These are phyloP conservation scores for Centaurea solstitialis DNA, from an alignment of 129 eudicot species.

Conservation along the genomic window DNA sequence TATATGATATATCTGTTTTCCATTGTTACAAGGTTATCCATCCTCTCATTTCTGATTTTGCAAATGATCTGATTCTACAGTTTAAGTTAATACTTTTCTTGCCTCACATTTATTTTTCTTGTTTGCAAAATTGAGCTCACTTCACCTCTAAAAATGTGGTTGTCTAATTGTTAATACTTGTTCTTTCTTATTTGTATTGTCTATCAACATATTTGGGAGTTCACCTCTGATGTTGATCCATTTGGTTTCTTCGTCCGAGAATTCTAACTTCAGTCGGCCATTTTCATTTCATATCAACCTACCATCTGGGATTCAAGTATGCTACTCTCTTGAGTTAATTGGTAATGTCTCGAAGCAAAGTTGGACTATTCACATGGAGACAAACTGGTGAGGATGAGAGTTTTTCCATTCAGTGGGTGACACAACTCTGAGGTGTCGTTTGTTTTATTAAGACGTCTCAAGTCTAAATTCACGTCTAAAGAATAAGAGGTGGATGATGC, in stretches of 20 bases:
- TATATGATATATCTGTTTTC: constrained; percentile 5
- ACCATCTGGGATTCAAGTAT: not conserved
- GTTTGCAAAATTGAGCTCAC: not conserved
- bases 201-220: not conserved
- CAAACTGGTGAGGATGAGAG: not conserved
- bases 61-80: not conserved
- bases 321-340: not conserved
- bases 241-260: not conserved
- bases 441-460: too few relatives aligned
- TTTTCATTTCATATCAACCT: not conserved
- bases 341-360: not conserved
- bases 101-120: not conserved
- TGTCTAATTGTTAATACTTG: not conserved
- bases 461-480: too few relatives aligned
- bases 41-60: constrained; percentile 4
- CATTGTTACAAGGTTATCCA: not conserved
- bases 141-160: not conserved
- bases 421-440: not conserved
- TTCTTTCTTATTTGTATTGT: not conserved
- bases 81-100: not conserved
- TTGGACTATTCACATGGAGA: not conserved
- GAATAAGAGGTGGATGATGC: too few relatives aligned
- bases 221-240: not conserved
- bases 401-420: not conserved
- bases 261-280: not conserved